Conservation (phyloP, 2,329 filamentous ascomycete genomes). For the Arthrobotrys iridis region DNA sequence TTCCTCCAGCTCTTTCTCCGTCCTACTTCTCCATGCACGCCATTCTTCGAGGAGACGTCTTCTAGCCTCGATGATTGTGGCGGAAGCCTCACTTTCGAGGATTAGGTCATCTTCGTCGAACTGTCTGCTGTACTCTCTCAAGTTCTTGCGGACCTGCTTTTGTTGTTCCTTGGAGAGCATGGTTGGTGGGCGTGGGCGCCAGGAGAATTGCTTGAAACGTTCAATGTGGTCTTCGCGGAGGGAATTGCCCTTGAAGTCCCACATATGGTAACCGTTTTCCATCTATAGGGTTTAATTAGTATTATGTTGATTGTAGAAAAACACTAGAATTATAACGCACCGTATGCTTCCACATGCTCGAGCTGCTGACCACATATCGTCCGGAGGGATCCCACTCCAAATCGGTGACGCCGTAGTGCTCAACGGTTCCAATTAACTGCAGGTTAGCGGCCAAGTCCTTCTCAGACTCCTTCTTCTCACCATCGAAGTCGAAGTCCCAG, state of each 20-base stretch:
- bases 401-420: constrained; percentile 98
- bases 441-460: constrained; percentile 95
- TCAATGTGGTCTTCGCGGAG: constrained; percentile 92
- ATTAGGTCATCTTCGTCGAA: constrained; percentile 97
- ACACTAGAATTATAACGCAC: constrained; percentile 68
- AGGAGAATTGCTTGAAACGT: constrained; percentile 97
- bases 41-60: constrained; percentile 86
- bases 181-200: constrained; percentile 91
- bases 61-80: constrained; percentile 82
- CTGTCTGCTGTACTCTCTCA: constrained; percentile 91
- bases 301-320: constrained; percentile 31
- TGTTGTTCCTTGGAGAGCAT: constrained; percentile 96
- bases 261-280: constrained; percentile 99
- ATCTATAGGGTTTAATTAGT: constrained; percentile 69
- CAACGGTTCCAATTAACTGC: constrained; percentile 89
- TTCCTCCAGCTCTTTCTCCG: constrained; percentile 76
- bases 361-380: constrained; percentile 91
- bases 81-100: constrained; percentile 91
- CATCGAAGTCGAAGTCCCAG: constrained; percentile 97
- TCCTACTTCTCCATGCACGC: constrained; percentile 80
- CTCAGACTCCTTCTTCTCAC: constrained; percentile 72
- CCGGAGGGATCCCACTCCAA: constrained; percentile 98
- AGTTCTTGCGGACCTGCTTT: constrained; percentile 96
- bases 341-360: constrained; percentile 93
- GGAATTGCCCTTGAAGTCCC: constrained; percentile 91